A percentile compares a stretch with the other conserved stretches of the same genome.
These are phyloP conservation scores for Chrysoporthe deuterocubensis DNA, from an alignment of 2,329 filamentous ascomycete genomes.

Conservation along the genomic window DNA sequence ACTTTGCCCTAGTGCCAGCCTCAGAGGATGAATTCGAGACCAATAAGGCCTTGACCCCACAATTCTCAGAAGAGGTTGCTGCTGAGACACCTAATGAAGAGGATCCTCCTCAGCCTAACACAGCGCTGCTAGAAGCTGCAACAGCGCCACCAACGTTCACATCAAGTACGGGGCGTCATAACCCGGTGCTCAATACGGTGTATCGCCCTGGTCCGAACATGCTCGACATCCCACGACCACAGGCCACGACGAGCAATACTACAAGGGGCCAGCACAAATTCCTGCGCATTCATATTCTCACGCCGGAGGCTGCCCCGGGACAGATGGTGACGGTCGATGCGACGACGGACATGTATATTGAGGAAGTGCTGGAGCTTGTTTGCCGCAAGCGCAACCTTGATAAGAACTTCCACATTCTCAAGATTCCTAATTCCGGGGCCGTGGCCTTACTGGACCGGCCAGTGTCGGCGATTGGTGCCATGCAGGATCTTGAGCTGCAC, in stretches of 20 bases:
- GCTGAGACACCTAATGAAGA: conserved; percentile 45
- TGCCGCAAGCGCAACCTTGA: conserved; percentile 79
- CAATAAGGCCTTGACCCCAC: conserved; percentile 70
- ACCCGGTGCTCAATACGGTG: conserved; percentile 66
- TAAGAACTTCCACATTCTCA: conserved; percentile 78
- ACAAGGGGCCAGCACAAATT: conserved; percentile 70
- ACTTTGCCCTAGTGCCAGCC: conserved; percentile 79
- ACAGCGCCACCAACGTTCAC: conserved; percentile 15
- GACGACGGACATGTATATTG: conserved; percentile 81
- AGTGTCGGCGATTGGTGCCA: conserved; percentile 76
- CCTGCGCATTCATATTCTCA: conserved; percentile 72
- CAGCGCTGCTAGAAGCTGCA: conserved; percentile 31
- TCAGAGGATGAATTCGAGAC: conserved; percentile 69
- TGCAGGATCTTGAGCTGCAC: conserved; percentile 75
- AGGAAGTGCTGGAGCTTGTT: conserved; percentile 77
- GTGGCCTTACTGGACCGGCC: conserved; percentile 78
- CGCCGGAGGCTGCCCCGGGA: conserved; percentile 71
- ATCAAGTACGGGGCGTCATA: conserved; percentile 42
- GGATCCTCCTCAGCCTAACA: conserved; percentile 52
- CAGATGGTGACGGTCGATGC: conserved; percentile 75
- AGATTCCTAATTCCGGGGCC: conserved; percentile 73
- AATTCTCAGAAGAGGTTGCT: conserved; percentile 61
- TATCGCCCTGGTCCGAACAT: conserved; percentile 58
- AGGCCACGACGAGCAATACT: conserved; percentile 47
- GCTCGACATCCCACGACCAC: conserved; percentile 60